Base-by-base conservation (phyloP, 75 land plant genomes). In the Pseudotsuga menziesii region DNA sequence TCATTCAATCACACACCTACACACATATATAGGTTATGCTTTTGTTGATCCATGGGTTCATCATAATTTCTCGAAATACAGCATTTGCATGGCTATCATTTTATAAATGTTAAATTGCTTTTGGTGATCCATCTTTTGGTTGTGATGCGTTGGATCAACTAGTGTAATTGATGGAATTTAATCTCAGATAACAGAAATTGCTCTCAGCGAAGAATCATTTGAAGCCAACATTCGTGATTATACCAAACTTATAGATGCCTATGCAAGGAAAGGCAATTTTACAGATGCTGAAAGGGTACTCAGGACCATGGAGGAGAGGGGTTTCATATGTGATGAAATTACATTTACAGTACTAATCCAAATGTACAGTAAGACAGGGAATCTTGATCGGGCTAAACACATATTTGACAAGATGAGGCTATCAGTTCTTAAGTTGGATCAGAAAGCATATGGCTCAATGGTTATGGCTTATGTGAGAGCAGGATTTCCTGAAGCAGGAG, bases 141-240 rank as follows among this genome's bases (percentile, higher is more conserved):
- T 11, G 25, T 3, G 56, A 25, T 73, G 17, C 27, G 26, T 73
- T 27, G 20, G 15, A 16, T 56, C 57, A 44, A 52, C 57, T 73
- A 27, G 56, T 26, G 17, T 48, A 23, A 26, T 26, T 48, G 8
- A 25, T 54, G 57, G 35, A 73, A 54, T 73, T 17, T 16, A 27
- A 73, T 73, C 54, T 52, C 83, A 96, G 99, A 88, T 96, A 35
- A 83, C 84, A 62, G 94, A 94, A 74, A 78, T 82, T 82, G 92
- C 89, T 2, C 80, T 94, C 11, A 44, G 73, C 15, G 89, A 90
- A 77, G 87, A 87, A 74, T 84, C 94, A 41, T 96, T 96, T 80
- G 94, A 92, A 88, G 86, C 94, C 29, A 83, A 85, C 74, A 58
- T 88, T 48, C 89, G 97, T 32, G 99, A 96, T 76, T 94, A 94